These are phyloP conservation scores for Yarrowia phangngaensis DNA, from an alignment of 805 yeast genomes.

Conservation along the genomic window DNA sequence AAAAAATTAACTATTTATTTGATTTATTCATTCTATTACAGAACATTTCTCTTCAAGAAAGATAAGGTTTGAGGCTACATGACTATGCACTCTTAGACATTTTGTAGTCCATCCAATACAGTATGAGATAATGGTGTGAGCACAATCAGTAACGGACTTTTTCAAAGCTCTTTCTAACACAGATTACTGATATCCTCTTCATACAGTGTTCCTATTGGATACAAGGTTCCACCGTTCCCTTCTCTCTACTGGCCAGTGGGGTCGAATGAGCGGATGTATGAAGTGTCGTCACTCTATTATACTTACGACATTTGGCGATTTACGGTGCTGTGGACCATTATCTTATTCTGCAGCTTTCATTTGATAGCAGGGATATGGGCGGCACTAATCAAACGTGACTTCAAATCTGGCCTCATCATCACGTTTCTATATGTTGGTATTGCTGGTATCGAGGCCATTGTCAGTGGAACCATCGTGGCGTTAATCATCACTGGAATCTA, in stretches of 20 bases:
- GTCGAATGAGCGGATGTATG: slow-evolving; percentile 38
- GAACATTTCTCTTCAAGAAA: too few relatives aligned
- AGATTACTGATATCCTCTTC: slow-evolving; percentile 17
- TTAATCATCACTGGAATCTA: slow-evolving; percentile 70
- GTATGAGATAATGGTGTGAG: slow-evolving; percentile 22
- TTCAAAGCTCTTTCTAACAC: slow-evolving; percentile 1
- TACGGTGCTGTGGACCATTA: slow-evolving; percentile 76
- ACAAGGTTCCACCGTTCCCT: slow-evolving; percentile 74
- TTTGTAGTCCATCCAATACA: neutral
- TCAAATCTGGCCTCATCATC: slow-evolving; percentile 42
- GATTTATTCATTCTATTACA: too few relatives aligned
- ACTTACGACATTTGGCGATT: slow-evolving; percentile 74
- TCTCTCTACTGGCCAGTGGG: slow-evolving; percentile 69
- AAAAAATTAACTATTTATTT: too few relatives aligned
- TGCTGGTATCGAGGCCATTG: slow-evolving; percentile 62
- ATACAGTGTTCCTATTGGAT: slow-evolving; percentile 65
- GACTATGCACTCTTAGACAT: too few relatives aligned
- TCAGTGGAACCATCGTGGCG: slow-evolving; percentile 75
- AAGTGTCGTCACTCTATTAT: slow-evolving; percentile 60
- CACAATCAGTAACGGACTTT: neutral
- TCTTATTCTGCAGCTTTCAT: slow-evolving; percentile 62
- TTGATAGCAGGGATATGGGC: slow-evolving; percentile 62
- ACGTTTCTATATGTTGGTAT: slow-evolving; percentile 47
- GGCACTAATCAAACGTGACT: slow-evolving; percentile 47
- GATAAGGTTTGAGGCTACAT: too few relatives aligned